These are phyloP conservation scores for Ilex asprella DNA, from an alignment of 257 asterid species.

Conservation along the genomic window DNA sequence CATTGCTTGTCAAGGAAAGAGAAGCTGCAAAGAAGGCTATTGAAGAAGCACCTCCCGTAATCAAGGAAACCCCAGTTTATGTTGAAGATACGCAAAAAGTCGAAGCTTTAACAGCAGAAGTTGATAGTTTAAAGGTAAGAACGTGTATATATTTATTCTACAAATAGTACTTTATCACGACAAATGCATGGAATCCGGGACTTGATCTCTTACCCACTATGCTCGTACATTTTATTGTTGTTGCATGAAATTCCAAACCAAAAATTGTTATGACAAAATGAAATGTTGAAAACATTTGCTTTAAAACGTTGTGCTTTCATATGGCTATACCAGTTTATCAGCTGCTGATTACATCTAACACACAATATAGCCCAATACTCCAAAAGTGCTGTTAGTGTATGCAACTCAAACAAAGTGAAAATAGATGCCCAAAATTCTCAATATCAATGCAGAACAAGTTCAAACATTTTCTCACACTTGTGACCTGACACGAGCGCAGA, in stretches of 20 bases:
- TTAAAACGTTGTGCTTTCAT: not conserved
- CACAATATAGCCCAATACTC: too few relatives aligned
- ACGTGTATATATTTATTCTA: conserved; percentile 3
- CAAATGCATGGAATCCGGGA: not conserved
- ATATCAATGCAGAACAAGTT: too few relatives aligned
- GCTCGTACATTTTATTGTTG: not conserved
- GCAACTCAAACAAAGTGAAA: too few relatives aligned
- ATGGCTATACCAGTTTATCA: not conserved
- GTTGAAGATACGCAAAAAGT: conserved; percentile 80
- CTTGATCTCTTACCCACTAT: not conserved
- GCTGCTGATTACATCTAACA: not conserved
- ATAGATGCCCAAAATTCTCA: too few relatives aligned
- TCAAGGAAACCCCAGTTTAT: conserved; percentile 83
- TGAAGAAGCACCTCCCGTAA: conserved; percentile 92
- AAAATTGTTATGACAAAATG: not conserved
- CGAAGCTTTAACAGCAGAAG: conserved; percentile 67
- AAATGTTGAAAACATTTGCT: not conserved
- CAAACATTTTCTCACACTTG: too few relatives aligned
- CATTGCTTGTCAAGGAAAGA: conserved; percentile 58
- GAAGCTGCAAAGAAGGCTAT: conserved; percentile 88
- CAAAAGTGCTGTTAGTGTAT: too few relatives aligned
- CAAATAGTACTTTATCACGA: not conserved
- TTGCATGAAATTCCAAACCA: not conserved
- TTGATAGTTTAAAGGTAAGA: conserved; percentile 64
- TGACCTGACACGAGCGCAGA: too few relatives aligned